phyloP scores from a whole-genome alignment of 345 rosid genomes.

The Ailanthus altissimus region DNA sequence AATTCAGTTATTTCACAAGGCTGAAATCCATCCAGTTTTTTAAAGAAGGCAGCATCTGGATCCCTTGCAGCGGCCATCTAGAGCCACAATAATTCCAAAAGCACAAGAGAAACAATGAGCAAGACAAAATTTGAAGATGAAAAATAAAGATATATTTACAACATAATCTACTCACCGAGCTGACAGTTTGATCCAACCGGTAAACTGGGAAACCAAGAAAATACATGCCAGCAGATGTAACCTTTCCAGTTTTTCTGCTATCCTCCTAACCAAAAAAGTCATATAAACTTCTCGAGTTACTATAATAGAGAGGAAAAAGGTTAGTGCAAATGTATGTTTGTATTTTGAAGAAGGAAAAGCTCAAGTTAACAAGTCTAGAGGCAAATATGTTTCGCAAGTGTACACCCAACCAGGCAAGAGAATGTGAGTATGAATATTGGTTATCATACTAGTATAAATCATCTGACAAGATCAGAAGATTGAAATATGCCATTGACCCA shows the following conservation, averaged over 20 bases:
- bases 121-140: slow-evolving; percentile 11
- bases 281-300: slow-evolving; percentile 5
- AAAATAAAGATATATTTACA: neutral
- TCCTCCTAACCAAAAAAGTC: slow-evolving; percentile 63
- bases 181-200: slow-evolving; percentile 74
- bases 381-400: too few relatives aligned
- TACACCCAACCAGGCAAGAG: too few relatives aligned
- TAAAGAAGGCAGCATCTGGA: slow-evolving; percentile 89
- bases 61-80: slow-evolving; percentile 89
- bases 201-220: slow-evolving; percentile 96
- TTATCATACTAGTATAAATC: too few relatives aligned
- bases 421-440: too few relatives aligned
- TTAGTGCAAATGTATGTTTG: neutral
- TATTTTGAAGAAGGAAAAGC: neutral
- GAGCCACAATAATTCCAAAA: slow-evolving; percentile 17
- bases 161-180: slow-evolving; percentile 55
- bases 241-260: slow-evolving; percentile 76
- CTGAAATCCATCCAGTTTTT: slow-evolving; percentile 91
- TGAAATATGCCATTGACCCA: too few relatives aligned
- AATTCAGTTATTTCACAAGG: slow-evolving; percentile 91
- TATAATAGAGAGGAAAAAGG: neutral
- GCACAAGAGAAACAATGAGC: slow-evolving; percentile 22
- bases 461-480: too few relatives aligned
- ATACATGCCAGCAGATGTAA: slow-evolving; percentile 95
- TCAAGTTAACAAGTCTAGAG: too few relatives aligned